Percentiles rank a stretch among this genome's conserved stretches.
phyloP scores from a whole-genome alignment of 2,329 filamentous ascomycete genomes.

The Xenoacremonium recifei region DNA sequence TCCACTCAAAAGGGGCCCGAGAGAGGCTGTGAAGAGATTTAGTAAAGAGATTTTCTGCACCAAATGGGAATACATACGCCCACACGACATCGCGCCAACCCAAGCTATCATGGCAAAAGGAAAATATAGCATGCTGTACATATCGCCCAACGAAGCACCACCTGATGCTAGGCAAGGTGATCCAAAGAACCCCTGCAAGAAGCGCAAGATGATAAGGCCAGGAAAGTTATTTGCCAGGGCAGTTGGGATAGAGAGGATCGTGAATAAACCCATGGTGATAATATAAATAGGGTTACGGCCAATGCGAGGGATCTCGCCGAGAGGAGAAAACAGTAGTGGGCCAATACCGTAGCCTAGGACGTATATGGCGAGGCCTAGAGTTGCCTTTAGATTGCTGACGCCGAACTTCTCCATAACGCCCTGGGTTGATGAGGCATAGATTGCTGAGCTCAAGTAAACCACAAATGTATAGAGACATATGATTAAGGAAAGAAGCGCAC shows the following conservation, averaged over 20 bases:
- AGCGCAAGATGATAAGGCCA: slow-evolving; percentile 51
- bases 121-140: slow-evolving; percentile 34
- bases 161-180: slow-evolving; percentile 28
- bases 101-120: slow-evolving; percentile 45
- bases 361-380: slow-evolving; percentile 56
- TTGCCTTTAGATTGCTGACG: slow-evolving; percentile 44
- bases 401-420: slow-evolving; percentile 50
- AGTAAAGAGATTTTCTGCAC: background rate
- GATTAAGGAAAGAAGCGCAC: slow-evolving; percentile 33
- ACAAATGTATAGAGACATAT: slow-evolving; percentile 52
- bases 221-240: slow-evolving; percentile 53
- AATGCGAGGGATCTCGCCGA: slow-evolving; percentile 52
- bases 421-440: slow-evolving; percentile 38
- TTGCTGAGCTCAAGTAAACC: slow-evolving; percentile 31
- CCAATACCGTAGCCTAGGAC: slow-evolving; percentile 38
- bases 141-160: slow-evolving; percentile 26
- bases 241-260: slow-evolving; percentile 52
- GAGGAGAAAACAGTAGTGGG: background rate
- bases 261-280: slow-evolving; percentile 55
- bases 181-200: slow-evolving; percentile 48
- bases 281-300: slow-evolving; percentile 59
- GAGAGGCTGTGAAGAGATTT: slow-evolving; percentile 1
- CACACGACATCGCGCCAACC: slow-evolving; percentile 29
- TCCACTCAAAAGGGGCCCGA: slow-evolving; percentile 8
- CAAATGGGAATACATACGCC: slow-evolving; percentile 22